Conservation (phyloP, 2,329 filamentous ascomycete genomes). For the Cryphonectria naterciae region DNA sequence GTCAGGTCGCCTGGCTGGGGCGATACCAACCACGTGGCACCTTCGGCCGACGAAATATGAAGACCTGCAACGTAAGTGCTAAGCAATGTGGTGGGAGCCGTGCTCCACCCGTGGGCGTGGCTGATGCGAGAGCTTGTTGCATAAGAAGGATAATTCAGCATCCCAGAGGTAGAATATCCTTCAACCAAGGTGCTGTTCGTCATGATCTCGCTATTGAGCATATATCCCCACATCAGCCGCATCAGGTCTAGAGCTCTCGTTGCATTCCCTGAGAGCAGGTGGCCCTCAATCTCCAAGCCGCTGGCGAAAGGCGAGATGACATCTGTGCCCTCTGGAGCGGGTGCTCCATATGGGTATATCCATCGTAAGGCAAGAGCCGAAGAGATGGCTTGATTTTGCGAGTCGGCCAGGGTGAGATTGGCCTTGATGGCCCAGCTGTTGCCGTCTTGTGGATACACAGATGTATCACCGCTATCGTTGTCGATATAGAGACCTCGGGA, state of each 20-base stretch:
- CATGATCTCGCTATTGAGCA: conserved; percentile 21
- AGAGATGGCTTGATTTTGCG: conserved; percentile 5
- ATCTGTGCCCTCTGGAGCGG: conserved; percentile 20
- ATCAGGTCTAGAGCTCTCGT: conserved; percentile 18
- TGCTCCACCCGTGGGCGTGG: conserved; percentile 23
- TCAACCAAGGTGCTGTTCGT: conserved; percentile 26
- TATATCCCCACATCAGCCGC: conserved; percentile 18
- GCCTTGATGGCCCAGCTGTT: conserved; percentile 22
- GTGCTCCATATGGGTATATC: conserved; percentile 19
- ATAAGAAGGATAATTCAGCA: conserved; percentile 15
- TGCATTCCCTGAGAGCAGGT: conserved; percentile 17
- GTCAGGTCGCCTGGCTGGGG: conserved; percentile 14
- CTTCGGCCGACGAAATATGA: conserved; percentile 11
- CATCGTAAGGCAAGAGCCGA: conserved; percentile 15
- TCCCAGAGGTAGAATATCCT: conserved; percentile 22
- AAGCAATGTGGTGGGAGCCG: conserved; percentile 17
- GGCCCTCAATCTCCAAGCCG: conserved; percentile 17
- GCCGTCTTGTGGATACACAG: conserved; percentile 36
- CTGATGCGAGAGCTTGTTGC: conserved; percentile 12
- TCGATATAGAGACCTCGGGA: conserved; percentile 51
- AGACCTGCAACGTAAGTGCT: conserved; percentile 17
- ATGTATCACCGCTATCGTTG: conserved; percentile 47
- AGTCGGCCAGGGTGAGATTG: conserved; percentile 18
- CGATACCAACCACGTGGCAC: conserved; percentile 16
- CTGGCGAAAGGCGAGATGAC: conserved; percentile 25